Evolutionary conservation across 495 filamentous ascomycete genomes (phyloP).

Genomic region (Penicillium bovifimosum): DNA sequence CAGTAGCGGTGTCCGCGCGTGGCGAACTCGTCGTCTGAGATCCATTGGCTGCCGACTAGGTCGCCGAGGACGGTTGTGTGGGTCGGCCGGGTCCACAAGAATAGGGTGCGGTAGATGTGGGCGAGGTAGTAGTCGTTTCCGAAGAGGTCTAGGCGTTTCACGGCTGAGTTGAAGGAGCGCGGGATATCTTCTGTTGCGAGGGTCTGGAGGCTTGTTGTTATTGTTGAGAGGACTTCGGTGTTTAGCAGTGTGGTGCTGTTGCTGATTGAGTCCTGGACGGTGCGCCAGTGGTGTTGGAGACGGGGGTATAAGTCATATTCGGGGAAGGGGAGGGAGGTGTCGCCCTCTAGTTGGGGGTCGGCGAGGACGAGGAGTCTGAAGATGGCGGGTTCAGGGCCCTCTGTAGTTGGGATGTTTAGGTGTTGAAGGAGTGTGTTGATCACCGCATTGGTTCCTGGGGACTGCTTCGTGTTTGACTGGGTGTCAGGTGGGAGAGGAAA

Average conservation of each 20-base stretch:
- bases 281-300: conserved; percentile 46
- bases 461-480: not conserved
- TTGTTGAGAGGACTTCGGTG: conserved; percentile 29
- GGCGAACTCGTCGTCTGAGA: conserved; percentile 76
- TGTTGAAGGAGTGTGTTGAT: conserved; percentile 48
- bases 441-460: conserved; percentile 28
- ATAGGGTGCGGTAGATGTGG: conserved; percentile 82
- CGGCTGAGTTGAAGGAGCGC: conserved; percentile 50
- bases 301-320: conserved; percentile 57
- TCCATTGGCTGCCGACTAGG: conserved; percentile 94
- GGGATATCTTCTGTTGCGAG: conserved; percentile 60
- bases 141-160: conserved; percentile 79
- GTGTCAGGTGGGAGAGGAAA: conserved; percentile 57
- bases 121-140: conserved; percentile 95
- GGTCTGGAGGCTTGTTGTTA: conserved; percentile 45
- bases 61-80: conserved; percentile 90
- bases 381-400: conserved; percentile 40
- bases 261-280: conserved; percentile 21
- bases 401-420: conserved; percentile 21
- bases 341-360: conserved; percentile 93
- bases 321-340: conserved; percentile 67
- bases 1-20: conserved; percentile 69
- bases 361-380: conserved; percentile 88
- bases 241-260: conserved; percentile 15
- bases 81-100: conserved; percentile 75